Conservation (phyloP, 2,329 filamentous ascomycete genomes). For the Alternaria tenuissima region DNA sequence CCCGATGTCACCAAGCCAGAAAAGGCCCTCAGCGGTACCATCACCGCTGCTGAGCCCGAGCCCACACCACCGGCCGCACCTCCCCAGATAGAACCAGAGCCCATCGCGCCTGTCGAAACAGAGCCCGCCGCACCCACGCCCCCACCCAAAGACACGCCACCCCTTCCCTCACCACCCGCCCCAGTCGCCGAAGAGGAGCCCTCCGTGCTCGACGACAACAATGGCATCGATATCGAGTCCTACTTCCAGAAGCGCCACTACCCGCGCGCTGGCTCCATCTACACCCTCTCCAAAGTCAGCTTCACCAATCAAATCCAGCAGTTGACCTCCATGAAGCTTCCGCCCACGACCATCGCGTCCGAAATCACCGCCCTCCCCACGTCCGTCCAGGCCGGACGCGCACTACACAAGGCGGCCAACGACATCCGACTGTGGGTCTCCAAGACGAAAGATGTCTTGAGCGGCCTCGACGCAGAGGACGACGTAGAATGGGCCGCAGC, state of each 20-base stretch:
- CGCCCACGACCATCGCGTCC: slow-evolving; percentile 83
- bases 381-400: slow-evolving; percentile 81
- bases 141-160: slow-evolving; percentile 17
- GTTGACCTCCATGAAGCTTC: slow-evolving; percentile 87
- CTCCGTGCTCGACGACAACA: slow-evolving; percentile 45
- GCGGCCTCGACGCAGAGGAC: slow-evolving; percentile 90
- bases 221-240: slow-evolving; percentile 61
- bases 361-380: slow-evolving; percentile 86
- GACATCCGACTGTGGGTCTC: slow-evolving; percentile 94
- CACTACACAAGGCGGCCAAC: slow-evolving; percentile 84
- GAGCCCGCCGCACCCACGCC: slow-evolving; percentile 10
- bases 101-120: slow-evolving; percentile 4
- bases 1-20: slow-evolving; percentile 75
- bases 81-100: not conserved
- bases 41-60: slow-evolving; percentile 49
- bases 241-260: slow-evolving; percentile 73
- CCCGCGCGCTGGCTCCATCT: slow-evolving; percentile 79
- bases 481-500: slow-evolving; percentile 97
- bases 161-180: slow-evolving; percentile 46
- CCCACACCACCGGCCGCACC: slow-evolving; percentile 45
- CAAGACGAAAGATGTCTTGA: slow-evolving; percentile 89
- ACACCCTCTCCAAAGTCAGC: slow-evolving; percentile 89
- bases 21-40: slow-evolving; percentile 53
- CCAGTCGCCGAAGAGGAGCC: slow-evolving; percentile 45
- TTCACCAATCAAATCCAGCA: slow-evolving; percentile 94